A percentile compares a stretch with the other conserved stretches of the same genome.
Evolutionary conservation across 2,329 filamentous ascomycete genomes (phyloP).

Genomic region (Aureobasidium subglaciale): DNA sequence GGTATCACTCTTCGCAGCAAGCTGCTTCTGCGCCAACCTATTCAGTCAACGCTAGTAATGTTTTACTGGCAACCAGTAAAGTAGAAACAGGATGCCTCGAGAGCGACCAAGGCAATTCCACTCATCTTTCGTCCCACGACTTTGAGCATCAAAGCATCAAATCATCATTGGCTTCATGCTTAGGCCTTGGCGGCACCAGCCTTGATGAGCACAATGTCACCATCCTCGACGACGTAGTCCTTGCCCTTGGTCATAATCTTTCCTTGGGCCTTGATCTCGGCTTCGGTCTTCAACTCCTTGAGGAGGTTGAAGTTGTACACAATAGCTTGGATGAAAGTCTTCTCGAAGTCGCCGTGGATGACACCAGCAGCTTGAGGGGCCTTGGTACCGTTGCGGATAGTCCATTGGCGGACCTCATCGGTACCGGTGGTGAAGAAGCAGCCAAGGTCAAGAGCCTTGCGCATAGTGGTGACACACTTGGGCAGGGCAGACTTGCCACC

Average conservation of each 20-base stretch:
- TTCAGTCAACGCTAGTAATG: background rate
- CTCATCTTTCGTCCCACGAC: background rate
- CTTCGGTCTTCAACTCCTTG: constrained; percentile 83
- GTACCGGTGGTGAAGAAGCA: constrained; percentile 96
- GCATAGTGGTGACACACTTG: constrained; percentile 90
- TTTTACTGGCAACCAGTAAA: background rate
- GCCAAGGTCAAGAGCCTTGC: constrained; percentile 78
- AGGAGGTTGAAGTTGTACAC: constrained; percentile 83
- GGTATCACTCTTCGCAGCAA: constrained; percentile 14
- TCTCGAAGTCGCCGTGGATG: constrained; percentile 97
- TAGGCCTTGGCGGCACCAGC: constrained; percentile 66
- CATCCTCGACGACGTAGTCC: constrained; percentile 85
- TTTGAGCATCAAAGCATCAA: background rate
- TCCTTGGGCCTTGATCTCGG: constrained; percentile 81
- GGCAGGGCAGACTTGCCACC: constrained; percentile 82
- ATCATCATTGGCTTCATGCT: constrained; percentile 1
- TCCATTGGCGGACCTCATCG: constrained; percentile 98
- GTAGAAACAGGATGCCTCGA: background rate
- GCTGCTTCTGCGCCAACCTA: background rate
- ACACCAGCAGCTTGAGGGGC: constrained; percentile 97
- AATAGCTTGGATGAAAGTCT: constrained; percentile 96
- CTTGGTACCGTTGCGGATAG: constrained; percentile 89
- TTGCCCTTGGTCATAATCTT: constrained; percentile 99
- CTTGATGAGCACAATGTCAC: constrained; percentile 81
- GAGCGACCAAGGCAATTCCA: constrained; percentile 1